Percentiles rank a stretch among this genome's conserved stretches.
Evolutionary conservation across 148 eudicot genomes (phyloP).

Genomic region (Amaranthus hypochondriacus): DNA sequence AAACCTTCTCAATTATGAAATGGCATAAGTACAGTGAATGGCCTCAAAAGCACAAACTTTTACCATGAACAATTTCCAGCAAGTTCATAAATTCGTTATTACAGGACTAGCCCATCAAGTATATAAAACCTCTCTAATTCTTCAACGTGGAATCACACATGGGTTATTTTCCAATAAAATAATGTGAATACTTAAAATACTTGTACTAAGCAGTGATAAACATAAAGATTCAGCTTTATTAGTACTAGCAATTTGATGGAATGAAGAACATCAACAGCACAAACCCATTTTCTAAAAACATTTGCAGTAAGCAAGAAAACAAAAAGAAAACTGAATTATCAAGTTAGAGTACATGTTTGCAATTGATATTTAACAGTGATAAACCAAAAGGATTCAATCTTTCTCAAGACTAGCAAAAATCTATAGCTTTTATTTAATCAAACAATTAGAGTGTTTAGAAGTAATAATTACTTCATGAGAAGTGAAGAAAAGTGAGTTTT

Average conservation of each 20-base stretch:
- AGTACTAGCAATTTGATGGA: background rate
- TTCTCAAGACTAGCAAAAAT: no score
- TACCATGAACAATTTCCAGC: background rate
- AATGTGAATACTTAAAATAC: background rate
- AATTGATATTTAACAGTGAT: no score
- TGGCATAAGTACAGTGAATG: background rate
- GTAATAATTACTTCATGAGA: constrained; percentile 29
- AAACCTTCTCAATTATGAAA: background rate
- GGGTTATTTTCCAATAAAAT: no score
- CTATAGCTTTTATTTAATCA: background rate
- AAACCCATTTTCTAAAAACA: background rate
- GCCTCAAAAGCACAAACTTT: background rate
- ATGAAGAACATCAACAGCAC: background rate
- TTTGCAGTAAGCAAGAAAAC: no score
- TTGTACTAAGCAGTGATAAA: background rate
- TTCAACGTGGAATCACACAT: no score
- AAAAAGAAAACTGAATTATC: no score
- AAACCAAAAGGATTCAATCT: no score
- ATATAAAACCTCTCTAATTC: no score
- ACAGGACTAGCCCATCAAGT: no score
- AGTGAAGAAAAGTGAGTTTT: constrained; percentile 31
- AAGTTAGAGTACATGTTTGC: no score
- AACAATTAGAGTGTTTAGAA: background rate
- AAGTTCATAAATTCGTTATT: no score
- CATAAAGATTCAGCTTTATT: background rate